phyloP scores from a whole-genome alignment of 495 filamentous ascomycete species.

The Penicillium desertorum region DNA sequence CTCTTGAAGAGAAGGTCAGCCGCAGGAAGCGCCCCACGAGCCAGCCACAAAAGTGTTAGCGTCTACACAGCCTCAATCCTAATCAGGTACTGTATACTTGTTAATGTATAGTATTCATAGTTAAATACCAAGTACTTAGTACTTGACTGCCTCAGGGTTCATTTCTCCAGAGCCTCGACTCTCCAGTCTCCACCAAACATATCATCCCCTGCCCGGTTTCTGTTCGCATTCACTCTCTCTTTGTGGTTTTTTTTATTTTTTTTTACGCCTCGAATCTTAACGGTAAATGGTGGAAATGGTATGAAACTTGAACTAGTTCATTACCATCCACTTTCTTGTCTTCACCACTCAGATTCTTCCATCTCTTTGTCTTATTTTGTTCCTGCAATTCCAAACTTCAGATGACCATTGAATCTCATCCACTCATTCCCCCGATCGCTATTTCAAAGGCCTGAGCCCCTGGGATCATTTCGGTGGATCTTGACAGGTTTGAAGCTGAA shows the following conservation, averaged over 20 bases:
- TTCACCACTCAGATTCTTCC: slow-evolving; percentile 1
- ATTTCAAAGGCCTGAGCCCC: slow-evolving; percentile 27
- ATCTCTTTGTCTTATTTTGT: neutral
- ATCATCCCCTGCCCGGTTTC: slow-evolving; percentile 15
- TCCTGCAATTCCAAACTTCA: slow-evolving; percentile 22
- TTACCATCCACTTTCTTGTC: slow-evolving; percentile 3
- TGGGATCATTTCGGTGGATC: slow-evolving; percentile 24
- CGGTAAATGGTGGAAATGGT: neutral
- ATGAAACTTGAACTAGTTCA: slow-evolving; percentile 1
- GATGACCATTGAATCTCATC: slow-evolving; percentile 16
- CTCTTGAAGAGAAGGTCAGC: slow-evolving; percentile 1
- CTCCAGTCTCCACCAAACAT: slow-evolving; percentile 8
- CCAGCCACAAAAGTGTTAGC: slow-evolving; percentile 32
- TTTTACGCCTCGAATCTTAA: slow-evolving; percentile 2
- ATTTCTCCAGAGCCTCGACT: slow-evolving; percentile 33
- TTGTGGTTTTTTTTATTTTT: slow-evolving; percentile 5
- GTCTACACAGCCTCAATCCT: slow-evolving; percentile 41
- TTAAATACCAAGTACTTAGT: slow-evolving; percentile 10
- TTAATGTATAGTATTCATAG: neutral
- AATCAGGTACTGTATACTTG: slow-evolving; percentile 18
- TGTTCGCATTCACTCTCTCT: slow-evolving; percentile 6
- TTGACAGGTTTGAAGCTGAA: slow-evolving; percentile 44
- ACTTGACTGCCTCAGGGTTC: slow-evolving; percentile 19
- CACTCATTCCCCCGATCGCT: slow-evolving; percentile 21
- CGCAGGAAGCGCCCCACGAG: slow-evolving; percentile 19